phyloP scores from a whole-genome alignment of 192 early-diverging fungal species.

The Funneliformis geosporum region DNA sequence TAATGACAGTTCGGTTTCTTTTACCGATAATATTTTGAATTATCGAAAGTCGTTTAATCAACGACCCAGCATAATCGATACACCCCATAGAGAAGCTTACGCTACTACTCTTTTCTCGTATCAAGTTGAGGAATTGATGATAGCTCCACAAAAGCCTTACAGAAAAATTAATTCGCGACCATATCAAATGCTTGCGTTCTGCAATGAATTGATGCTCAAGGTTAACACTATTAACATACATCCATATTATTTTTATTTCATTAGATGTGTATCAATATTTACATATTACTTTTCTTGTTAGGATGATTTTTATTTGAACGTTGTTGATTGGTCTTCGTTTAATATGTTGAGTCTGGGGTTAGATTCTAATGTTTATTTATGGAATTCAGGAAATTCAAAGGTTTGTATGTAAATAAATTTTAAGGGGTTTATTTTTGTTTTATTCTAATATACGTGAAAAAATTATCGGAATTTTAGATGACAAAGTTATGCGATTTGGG shows the following conservation, averaged over 20 bases:
- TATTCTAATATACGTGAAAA: neutral
- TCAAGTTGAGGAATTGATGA: conserved; percentile 50
- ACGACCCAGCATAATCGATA: conserved; percentile 42
- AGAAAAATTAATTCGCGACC: conserved; percentile 57
- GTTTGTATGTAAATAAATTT: neutral
- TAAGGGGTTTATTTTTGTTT: neutral
- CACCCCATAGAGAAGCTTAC: conserved; percentile 60
- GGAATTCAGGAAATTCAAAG: conserved; percentile 68
- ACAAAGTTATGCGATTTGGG: conserved; percentile 40
- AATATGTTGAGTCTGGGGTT: conserved; percentile 85
- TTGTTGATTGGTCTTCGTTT: conserved; percentile 90
- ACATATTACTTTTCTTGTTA: conserved; percentile 34
- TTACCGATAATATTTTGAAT: neutral
- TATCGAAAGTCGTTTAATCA: conserved; percentile 33
- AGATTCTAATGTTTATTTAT: conserved; percentile 84
- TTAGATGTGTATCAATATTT: neutral
- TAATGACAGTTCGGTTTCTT: neutral
- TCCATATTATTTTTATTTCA: neutral
- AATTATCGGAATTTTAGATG: conserved; percentile 39
- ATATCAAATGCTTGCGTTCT: conserved; percentile 34
- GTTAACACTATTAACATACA: conserved; percentile 71
- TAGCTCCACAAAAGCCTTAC: conserved; percentile 46
- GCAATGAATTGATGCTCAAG: conserved; percentile 69
- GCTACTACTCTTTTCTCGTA: conserved; percentile 55
- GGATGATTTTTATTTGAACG: conserved; percentile 96